Conservation (phyloP, 345 rosid species). For the Alliaria petiolata region DNA sequence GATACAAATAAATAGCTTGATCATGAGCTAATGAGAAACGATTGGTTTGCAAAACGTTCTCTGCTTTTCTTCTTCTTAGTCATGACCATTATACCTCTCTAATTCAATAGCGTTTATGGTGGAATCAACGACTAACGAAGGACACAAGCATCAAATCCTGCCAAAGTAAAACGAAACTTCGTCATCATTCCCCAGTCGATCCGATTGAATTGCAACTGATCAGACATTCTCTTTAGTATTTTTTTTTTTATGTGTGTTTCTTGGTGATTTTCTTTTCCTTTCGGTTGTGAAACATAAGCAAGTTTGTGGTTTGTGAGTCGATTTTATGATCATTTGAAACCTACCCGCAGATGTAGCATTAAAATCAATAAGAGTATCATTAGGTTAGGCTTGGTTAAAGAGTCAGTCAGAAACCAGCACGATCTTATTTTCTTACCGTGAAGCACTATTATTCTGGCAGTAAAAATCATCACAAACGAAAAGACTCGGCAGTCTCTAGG, state of each 20-base stretch:
- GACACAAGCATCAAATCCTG: no score
- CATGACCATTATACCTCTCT: no score
- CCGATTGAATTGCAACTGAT: no score
- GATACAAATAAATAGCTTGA: neutral
- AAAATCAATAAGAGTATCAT: neutral
- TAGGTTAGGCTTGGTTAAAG: neutral
- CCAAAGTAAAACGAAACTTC: no score
- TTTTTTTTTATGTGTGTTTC: no score
- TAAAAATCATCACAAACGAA: constrained; percentile 40
- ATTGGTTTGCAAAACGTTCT: neutral
- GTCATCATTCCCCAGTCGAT: no score
- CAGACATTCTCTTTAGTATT: neutral
- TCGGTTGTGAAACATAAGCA: neutral
- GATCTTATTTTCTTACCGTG: neutral
- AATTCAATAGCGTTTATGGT: no score
- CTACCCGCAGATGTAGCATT: no score
- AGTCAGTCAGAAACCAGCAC: constrained; percentile 9
- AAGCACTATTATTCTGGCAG: constrained; percentile 22
- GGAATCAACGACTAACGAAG: no score
- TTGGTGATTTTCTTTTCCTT: no score
- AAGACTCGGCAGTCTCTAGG: constrained; percentile 43
- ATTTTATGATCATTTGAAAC: neutral
- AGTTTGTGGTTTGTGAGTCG: neutral
- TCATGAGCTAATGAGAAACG: neutral
- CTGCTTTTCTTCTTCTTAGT: neutral